Evolutionary conservation across 2,329 filamentous ascomycete species (phyloP).

Genomic region (Fusarium duplospermum): DNA sequence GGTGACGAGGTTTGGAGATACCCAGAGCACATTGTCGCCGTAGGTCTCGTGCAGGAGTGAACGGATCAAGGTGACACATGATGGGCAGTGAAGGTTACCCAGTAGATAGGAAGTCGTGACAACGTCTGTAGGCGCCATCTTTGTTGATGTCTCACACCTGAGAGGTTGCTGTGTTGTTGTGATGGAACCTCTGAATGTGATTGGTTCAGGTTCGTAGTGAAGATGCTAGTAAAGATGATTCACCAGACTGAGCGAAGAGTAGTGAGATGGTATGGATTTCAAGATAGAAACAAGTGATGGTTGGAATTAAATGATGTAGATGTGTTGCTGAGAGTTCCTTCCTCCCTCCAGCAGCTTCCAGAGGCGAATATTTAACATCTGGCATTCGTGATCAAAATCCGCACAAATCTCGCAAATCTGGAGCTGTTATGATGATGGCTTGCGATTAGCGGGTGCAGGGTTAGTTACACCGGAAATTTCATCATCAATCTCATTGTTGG

Average conservation of each 20-base stretch:
- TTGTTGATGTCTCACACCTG: constrained; percentile 14
- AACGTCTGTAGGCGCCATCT: constrained; percentile 46
- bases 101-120: constrained; percentile 73
- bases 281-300: not conserved
- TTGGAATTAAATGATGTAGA: not conserved
- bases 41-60: constrained; percentile 63
- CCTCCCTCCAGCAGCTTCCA: constrained; percentile 16
- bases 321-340: constrained; percentile 13
- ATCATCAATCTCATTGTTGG: not conserved
- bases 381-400: constrained; percentile 43
- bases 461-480: not conserved
- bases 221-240: constrained; percentile 4
- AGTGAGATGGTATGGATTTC: not conserved
- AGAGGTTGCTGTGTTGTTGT: constrained; percentile 2
- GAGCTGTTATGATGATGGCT: constrained; percentile 29
- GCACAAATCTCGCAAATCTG: constrained; percentile 51
- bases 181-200: not conserved
- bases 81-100: constrained; percentile 82
- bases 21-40: constrained; percentile 61
- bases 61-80: constrained; percentile 76
- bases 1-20: constrained; percentile 78
- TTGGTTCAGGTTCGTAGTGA: constrained; percentile 5
- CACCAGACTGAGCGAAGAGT: not conserved
- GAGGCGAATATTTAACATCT: constrained; percentile 27
- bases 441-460: constrained; percentile 24